Evolutionary conservation across 208 protist species (phyloP).

Genomic region (Leishmania aethiopica): DNA sequence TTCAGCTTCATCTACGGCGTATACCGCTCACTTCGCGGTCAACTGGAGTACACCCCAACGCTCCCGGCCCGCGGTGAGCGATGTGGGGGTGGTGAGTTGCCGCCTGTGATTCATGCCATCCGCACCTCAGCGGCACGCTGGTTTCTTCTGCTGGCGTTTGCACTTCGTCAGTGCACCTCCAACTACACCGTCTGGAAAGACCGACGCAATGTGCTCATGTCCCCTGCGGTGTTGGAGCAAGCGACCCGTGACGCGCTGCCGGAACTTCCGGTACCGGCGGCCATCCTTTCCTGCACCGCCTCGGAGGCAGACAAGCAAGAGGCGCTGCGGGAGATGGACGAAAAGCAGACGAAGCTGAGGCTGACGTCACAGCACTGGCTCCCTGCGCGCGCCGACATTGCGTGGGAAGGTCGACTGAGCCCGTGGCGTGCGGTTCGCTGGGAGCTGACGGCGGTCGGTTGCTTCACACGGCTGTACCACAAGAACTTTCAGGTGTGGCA

Average conservation of each 20-base stretch:
- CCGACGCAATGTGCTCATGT: conserved; percentile 63
- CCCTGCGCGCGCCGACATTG: conserved; percentile 20
- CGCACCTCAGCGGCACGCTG: conserved; percentile 46
- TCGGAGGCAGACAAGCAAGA: conserved; percentile 7
- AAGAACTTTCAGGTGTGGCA: conserved; percentile 92
- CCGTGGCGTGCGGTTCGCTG: conserved; percentile 75
- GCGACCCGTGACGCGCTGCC: conserved; percentile 34
- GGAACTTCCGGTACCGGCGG: conserved; percentile 1
- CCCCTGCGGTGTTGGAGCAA: conserved; percentile 23
- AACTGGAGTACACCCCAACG: conserved; percentile 7
- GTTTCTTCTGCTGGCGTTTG: conserved; percentile 74
- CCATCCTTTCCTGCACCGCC: not conserved
- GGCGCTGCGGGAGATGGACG: not conserved
- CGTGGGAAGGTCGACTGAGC: conserved; percentile 13
- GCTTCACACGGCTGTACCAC: conserved; percentile 49
- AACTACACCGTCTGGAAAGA: conserved; percentile 86
- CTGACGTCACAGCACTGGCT: conserved; percentile 32
- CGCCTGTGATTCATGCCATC: conserved; percentile 14
- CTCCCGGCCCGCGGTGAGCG: not conserved
- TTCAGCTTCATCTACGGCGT: conserved; percentile 64
- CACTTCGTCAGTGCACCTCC: conserved; percentile 44
- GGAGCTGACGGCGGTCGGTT: conserved; percentile 51
- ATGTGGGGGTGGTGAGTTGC: not conserved
- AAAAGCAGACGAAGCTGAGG: conserved; percentile 10
- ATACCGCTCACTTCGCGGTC: conserved; percentile 49